Percentiles rank a stretch among this genome's conserved stretches.
phyloP scores from a whole-genome alignment of 164 flowering plant genomes.

The Echeveria elegans region DNA sequence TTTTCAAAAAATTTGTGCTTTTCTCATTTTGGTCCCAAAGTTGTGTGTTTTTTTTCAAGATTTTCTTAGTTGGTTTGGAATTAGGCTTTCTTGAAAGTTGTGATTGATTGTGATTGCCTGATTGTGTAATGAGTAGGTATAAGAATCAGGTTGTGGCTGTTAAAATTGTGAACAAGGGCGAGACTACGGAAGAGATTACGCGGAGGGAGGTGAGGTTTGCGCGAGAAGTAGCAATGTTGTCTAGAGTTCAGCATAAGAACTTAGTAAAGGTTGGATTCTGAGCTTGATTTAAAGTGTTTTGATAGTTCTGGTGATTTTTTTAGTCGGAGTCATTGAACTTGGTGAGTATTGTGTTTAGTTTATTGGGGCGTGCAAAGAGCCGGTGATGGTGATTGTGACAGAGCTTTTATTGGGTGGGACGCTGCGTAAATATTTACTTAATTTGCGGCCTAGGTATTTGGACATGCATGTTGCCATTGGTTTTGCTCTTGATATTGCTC shows the following conservation, averaged over 20 bases:
- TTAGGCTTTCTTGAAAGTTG: too few relatives aligned
- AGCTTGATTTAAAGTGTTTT: background rate
- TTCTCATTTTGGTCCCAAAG: background rate
- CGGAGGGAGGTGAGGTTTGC: constrained; percentile 61
- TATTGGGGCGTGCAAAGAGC: constrained; percentile 81
- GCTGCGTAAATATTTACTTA: constrained; percentile 65
- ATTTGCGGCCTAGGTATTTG: constrained; percentile 59
- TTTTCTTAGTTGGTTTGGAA: too few relatives aligned
- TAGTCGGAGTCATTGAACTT: too few relatives aligned
- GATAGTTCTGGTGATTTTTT: background rate
- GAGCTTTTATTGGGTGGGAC: constrained; percentile 87
- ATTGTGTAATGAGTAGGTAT: constrained; percentile 32
- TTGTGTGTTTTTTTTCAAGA: background rate
- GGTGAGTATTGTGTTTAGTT: constrained; percentile 33
- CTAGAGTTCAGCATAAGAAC: constrained; percentile 89
- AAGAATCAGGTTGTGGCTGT: constrained; percentile 84
- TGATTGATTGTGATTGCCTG: background rate
- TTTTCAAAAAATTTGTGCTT: background rate
- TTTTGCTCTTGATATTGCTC: constrained; percentile 81
- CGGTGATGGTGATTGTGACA: constrained; percentile 81
- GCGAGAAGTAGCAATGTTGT: constrained; percentile 83
- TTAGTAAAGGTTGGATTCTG: constrained; percentile 83
- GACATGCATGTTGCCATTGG: constrained; percentile 58
- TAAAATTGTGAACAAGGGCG: constrained; percentile 73
- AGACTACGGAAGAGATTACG: constrained; percentile 72